Evolutionary conservation across 768 basidiomycete species (phyloP), one percentile per base, ranked within the genome.

Genomic region (Amanita exitialis): DNA sequence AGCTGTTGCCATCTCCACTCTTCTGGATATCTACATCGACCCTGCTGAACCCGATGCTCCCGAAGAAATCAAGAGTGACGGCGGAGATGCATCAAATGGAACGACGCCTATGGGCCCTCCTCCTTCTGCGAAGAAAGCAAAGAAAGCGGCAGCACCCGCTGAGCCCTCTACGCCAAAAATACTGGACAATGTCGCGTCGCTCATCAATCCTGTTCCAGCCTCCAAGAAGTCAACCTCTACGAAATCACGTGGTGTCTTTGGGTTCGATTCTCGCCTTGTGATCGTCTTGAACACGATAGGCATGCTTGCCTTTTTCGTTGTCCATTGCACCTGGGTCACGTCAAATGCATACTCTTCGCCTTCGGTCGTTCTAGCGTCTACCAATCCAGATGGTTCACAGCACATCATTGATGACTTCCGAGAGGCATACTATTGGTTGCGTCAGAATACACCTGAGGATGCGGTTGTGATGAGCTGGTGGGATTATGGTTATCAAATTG

Each of bases 401-500:
- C 83, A 92, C 65, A 89, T 98, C 60, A 98, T 99, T 60, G 96
- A 99, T 61, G 96, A 99, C 66, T 99, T 97, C 82, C 79, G 96
- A 53, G 96, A 98, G 71, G 96, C 96, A 10, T 98, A 99, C 66
- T 97, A 98, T 62, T 99, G 96, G 96, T 67, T 99, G 44, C 77
- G 96, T 47, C 87, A 94, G 69, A 99, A 98, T 69, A 99, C 96
- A 2, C 77, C 86, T 4, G 74, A 92, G 65, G 84, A 90, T 54
- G 83, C 92, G 4, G 94, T 98, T 28, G 84, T 98, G 21, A 94
- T 95, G 92, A 90, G 87, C 54, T 99, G 96, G 96, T 98, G 96
- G 96, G 96, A 98, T 70, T 99, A 98, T 58, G 96, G 95, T 25
- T 98, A 99, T 64, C 95, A 98, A 67, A 97, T 98, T 61, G 96